A percentile compares a stretch with the other conserved stretches of the same genome.
These are phyloP conservation scores for Trifolium repens DNA, from an alignment of 306 rosid species.

Conservation along the genomic window DNA sequence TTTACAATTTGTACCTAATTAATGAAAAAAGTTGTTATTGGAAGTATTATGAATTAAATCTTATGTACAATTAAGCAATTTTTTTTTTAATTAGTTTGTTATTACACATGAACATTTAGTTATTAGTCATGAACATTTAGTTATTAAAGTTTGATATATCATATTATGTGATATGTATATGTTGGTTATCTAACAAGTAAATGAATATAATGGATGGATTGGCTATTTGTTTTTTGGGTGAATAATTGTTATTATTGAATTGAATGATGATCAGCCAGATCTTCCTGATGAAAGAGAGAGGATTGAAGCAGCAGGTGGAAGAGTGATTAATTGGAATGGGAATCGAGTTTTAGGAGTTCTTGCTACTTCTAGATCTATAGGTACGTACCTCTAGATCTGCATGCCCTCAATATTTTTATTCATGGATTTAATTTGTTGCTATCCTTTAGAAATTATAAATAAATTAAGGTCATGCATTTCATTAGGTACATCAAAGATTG, in stretches of 20 bases:
- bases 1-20: too few species aligned
- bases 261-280: slow-evolving; percentile 52
- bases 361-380: slow-evolving; percentile 70
- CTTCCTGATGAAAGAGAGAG: slow-evolving; percentile 63
- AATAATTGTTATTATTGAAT: not conserved
- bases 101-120: too few species aligned
- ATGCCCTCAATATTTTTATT: not conserved
- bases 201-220: not conserved
- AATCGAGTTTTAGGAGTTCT: slow-evolving; percentile 66
- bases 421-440: not conserved
- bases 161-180: too few species aligned
- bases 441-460: too few species aligned
- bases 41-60: too few species aligned
- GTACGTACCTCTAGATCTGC: slow-evolving; percentile 29
- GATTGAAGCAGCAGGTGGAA: slow-evolving; percentile 73
- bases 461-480: too few species aligned
- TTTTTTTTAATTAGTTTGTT: too few species aligned
- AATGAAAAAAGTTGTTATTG: too few species aligned
- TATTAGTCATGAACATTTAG: too few species aligned
- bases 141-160: too few species aligned
- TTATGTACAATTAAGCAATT: too few species aligned
- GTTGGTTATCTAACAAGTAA: not conserved
- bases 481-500: too few species aligned
- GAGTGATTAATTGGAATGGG: slow-evolving; percentile 59
- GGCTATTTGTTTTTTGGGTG: not conserved